Base-by-base conservation (phyloP, 2,329 filamentous ascomycete genomes). In the Calonectria hongkongensis region DNA sequence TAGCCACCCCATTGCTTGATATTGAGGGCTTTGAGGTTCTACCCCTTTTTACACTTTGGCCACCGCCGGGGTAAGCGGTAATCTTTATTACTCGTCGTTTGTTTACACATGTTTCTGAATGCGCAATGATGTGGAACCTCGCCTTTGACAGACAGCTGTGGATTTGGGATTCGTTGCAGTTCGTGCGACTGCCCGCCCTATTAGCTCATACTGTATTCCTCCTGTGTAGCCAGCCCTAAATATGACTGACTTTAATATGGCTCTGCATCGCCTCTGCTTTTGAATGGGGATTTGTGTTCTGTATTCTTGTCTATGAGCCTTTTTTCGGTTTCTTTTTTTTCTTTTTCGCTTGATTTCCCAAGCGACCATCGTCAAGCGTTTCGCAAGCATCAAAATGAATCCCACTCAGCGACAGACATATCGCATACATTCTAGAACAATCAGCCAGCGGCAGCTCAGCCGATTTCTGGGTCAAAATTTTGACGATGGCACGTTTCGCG, bases 361-460 rank as follows among this genome's bases (percentile, higher is more conserved):
- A 8, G 3, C 1, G 9, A 10, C 30, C 2, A 39, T 33, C 10
- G 15, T 10, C 10, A 4, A 6, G 3, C 2, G 3, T 36, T 13
- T 12, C n/a, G 13, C 12, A 36, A 39, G 10, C 1, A n/a, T 0
- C 30, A 39, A 13, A 43, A 43, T 41, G 21, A 27, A n/a, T 15
- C 2, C 54, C 4, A 41, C 8, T 27, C 54, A 25, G 4, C 21
- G 15, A 27, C 36, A 62, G 13, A 62, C 21, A 27, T 62, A 43
- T 25, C 56, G 56, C 21, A 43, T 43, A 27, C 56, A 43, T 25
- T 43, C 56, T 4, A 21, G 56, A n/a, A 62, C 56, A 2, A 21
- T 62, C 21, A 62, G 21, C 13, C 56, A 62, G 21, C 33, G 56
- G 43, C 56, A 62, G 36, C 56, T 62, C 56, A 28, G 39, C 56